phyloP scores from a whole-genome alignment of 352 stramenopile species.

The Peronospora farinosa region DNA sequence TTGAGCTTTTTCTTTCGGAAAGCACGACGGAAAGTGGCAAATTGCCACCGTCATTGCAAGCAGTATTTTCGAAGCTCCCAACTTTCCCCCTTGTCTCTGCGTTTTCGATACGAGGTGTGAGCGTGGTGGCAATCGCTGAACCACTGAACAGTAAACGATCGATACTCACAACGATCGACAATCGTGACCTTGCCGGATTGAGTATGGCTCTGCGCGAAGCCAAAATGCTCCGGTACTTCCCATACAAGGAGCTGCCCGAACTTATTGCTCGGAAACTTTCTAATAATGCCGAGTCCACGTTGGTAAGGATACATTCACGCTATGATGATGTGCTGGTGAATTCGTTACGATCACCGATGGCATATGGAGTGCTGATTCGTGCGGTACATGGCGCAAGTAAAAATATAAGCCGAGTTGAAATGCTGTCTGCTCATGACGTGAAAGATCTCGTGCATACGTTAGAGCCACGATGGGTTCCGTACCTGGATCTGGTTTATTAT shows the following conservation, averaged over 20 bases:
- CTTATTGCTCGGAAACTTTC: constrained; percentile 41
- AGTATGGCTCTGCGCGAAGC: constrained; percentile 36
- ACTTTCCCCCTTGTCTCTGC: constrained; percentile 50
- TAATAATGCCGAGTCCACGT: constrained; percentile 34
- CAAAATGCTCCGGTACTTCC: constrained; percentile 55
- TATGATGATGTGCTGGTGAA: constrained; percentile 59
- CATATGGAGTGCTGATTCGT: constrained; percentile 56
- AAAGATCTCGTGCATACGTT: constrained; percentile 40
- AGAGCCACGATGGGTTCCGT: constrained; percentile 45
- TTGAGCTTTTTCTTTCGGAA: constrained; percentile 44
- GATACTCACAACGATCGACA: constrained; percentile 38
- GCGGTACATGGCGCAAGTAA: constrained; percentile 12
- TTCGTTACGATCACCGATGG: constrained; percentile 55
- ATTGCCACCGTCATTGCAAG: constrained; percentile 9
- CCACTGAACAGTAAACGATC: constrained; percentile 31
- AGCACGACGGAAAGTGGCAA: constrained; percentile 26
- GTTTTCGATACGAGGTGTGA: constrained; percentile 53
- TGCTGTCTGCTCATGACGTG: constrained; percentile 50
- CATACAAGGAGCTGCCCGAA: constrained; percentile 55
- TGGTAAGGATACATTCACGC: constrained; percentile 39
- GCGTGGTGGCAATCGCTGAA: constrained; percentile 50
- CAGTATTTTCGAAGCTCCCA: constrained; percentile 37
- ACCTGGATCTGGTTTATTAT: constrained; percentile 59
- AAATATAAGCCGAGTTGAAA: constrained; percentile 22
- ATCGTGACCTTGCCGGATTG: constrained; percentile 46